Evolutionary conservation across 768 basidiomycete genomes (phyloP).

Genomic region (Psilocybe sp.): DNA sequence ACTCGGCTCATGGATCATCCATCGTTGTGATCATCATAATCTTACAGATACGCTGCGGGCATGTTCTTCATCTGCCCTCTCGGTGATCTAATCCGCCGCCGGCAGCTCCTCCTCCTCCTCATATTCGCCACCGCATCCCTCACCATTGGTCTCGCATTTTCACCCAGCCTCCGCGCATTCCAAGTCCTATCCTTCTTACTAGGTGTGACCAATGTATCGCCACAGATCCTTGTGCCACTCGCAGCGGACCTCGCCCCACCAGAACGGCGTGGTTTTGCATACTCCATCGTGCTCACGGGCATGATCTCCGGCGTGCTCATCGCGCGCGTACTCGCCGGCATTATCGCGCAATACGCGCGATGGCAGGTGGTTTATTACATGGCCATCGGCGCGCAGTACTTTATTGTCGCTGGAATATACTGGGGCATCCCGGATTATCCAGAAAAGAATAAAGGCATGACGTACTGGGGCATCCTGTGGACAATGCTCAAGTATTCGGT

Average conservation of each 20-base stretch:
- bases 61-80: conserved; percentile 74
- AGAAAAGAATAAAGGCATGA: conserved; percentile 60
- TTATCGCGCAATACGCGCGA: conserved; percentile 65
- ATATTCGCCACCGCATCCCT: conserved; percentile 51
- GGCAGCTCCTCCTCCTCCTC: conserved; percentile 64
- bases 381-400: conserved; percentile 64
- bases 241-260: conserved; percentile 81
- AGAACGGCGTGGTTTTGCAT: conserved; percentile 65
- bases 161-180: conserved; percentile 53
- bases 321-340: conserved; percentile 70
- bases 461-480: conserved; percentile 65
- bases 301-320: conserved; percentile 70
- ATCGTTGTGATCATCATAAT: neutral
- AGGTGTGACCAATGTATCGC: conserved; percentile 65
- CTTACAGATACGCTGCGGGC: conserved; percentile 61
- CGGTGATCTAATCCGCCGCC: conserved; percentile 77
- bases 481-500: conserved; percentile 72
- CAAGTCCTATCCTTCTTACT: conserved; percentile 69
- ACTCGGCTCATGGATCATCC: neutral
- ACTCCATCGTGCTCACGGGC: conserved; percentile 68
- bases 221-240: conserved; percentile 72
- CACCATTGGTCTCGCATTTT: conserved; percentile 69
- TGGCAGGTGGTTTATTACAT: conserved; percentile 80
- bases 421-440: conserved; percentile 77
- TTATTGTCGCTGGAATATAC: conserved; percentile 57